Evolutionary conservation across 352 stramenopile species (phyloP).

Genomic region (Aphanomyces invadans): DNA sequence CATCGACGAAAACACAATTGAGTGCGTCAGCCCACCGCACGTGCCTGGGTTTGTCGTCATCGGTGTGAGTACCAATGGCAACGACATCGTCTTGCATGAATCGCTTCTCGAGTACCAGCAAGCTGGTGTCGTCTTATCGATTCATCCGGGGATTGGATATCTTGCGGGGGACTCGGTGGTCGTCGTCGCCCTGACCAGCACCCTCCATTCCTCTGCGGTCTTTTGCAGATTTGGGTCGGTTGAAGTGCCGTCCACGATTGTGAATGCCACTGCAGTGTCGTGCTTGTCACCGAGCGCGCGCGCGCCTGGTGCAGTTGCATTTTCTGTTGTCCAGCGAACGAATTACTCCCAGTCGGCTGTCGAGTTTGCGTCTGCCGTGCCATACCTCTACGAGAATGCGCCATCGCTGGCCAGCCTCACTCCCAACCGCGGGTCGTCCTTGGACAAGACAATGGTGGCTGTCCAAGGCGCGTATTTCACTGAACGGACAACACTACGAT

Average conservation of each 20-base stretch:
- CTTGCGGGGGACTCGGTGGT: conserved; percentile 34
- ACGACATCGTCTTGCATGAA: conserved; percentile 32
- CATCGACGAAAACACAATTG: conserved; percentile 21
- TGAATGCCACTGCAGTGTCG: conserved; percentile 17
- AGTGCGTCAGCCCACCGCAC: conserved; percentile 17
- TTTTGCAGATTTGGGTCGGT: conserved; percentile 38
- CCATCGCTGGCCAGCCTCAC: conserved; percentile 4
- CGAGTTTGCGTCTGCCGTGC: conserved; percentile 6
- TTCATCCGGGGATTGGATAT: conserved; percentile 29
- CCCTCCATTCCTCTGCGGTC: conserved; percentile 9
- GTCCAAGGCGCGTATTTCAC: not conserved
- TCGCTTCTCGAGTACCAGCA: conserved; percentile 14
- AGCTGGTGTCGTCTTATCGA: conserved; percentile 27
- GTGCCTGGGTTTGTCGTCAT: conserved; percentile 1
- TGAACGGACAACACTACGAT: not conserved
- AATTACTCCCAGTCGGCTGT: not conserved
- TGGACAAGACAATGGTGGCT: not conserved
- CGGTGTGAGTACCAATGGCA: conserved; percentile 36
- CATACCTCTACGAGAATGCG: not conserved
- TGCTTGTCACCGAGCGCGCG: not conserved
- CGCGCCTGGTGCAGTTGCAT: not conserved
- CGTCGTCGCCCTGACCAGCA: conserved; percentile 25
- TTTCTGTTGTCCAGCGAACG: conserved; percentile 5
- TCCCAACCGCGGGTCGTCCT: not conserved
- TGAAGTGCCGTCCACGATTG: conserved; percentile 26